Conservation (phyloP, 768 basidiomycete species). For the Leccinum truebloodii region DNA sequence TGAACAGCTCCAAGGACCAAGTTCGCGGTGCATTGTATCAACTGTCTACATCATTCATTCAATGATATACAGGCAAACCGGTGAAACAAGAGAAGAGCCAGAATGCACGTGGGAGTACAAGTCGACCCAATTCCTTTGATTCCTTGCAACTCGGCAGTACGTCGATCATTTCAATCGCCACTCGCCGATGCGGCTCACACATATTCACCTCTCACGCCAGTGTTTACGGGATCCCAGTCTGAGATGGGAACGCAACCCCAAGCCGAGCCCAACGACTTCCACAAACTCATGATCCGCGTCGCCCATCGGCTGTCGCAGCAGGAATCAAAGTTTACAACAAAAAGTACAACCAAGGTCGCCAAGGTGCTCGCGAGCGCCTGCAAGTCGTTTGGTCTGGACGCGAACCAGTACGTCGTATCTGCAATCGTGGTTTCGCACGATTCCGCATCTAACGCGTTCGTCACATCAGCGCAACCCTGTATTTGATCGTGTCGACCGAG, state of each 20-base stretch:
- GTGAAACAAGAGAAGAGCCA: slow-evolving; percentile 22
- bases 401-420: slow-evolving; percentile 16
- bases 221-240: slow-evolving; percentile 7
- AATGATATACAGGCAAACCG: slow-evolving; percentile 9
- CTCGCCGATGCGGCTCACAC: neutral
- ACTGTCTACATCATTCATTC: neutral
- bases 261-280: slow-evolving; percentile 6
- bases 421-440: neutral
- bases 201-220: neutral
- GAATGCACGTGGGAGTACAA: neutral
- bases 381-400: slow-evolving; percentile 31
- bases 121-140: neutral
- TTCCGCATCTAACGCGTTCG: neutral
- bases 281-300: slow-evolving; percentile 32
- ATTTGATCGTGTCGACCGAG: slow-evolving; percentile 25
- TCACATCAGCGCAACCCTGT: slow-evolving; percentile 23
- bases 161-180: neutral
- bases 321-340: slow-evolving; percentile 34
- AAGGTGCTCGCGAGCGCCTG: slow-evolving; percentile 30
- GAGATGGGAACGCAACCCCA: slow-evolving; percentile 1
- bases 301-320: slow-evolving; percentile 31
- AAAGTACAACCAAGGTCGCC: slow-evolving; percentile 31
- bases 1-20: neutral
- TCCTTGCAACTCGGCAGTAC: slow-evolving; percentile 11
- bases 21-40: slow-evolving; percentile 1